Percentiles rank a stretch among this genome's conserved stretches.
phyloP scores from a whole-genome alignment of 2,329 filamentous ascomycete genomes.

The Aureobasidium sp. region DNA sequence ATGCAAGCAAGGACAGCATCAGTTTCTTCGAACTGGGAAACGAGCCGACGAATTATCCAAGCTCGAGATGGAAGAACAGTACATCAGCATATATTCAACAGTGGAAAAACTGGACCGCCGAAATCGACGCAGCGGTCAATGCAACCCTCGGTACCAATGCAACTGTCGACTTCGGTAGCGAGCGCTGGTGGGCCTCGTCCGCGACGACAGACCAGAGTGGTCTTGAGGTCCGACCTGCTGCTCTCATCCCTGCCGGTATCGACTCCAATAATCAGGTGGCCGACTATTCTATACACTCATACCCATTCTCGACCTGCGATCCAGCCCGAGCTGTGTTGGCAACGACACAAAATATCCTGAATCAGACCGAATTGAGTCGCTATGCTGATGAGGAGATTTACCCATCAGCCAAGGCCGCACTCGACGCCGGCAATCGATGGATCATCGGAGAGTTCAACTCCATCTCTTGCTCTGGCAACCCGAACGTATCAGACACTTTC shows the following conservation, averaged over 20 bases:
- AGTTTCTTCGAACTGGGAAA: slow-evolving; percentile 27
- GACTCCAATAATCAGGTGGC: slow-evolving; percentile 22
- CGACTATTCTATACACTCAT: slow-evolving; percentile 27
- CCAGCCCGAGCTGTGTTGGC: slow-evolving; percentile 22
- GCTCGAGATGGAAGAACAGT: slow-evolving; percentile 22
- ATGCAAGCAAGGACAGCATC: slow-evolving; percentile 21
- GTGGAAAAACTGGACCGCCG: slow-evolving; percentile 25
- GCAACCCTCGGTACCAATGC: neutral
- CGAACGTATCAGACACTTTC: slow-evolving; percentile 37
- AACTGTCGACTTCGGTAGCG: slow-evolving; percentile 13
- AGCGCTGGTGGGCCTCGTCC: slow-evolving; percentile 26
- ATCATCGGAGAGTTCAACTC: slow-evolving; percentile 37
- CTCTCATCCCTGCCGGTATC: slow-evolving; percentile 26
- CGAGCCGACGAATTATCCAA: slow-evolving; percentile 26
- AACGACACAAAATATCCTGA: slow-evolving; percentile 25
- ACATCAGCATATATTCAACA: slow-evolving; percentile 26
- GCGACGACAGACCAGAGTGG: slow-evolving; percentile 26
- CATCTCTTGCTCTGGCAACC: slow-evolving; percentile 35
- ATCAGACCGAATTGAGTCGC: slow-evolving; percentile 23
- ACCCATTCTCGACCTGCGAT: slow-evolving; percentile 27
- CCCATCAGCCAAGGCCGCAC: slow-evolving; percentile 24
- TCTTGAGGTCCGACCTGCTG: slow-evolving; percentile 24
- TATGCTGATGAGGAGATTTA: slow-evolving; percentile 26
- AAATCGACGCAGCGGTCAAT: slow-evolving; percentile 24
- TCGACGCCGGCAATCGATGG: slow-evolving; percentile 24